A percentile compares a stretch with the other conserved stretches of the same genome.
Evolutionary conservation across 2,329 filamentous ascomycete species (phyloP).

Genomic region (Herpotrichia juniperi): DNA sequence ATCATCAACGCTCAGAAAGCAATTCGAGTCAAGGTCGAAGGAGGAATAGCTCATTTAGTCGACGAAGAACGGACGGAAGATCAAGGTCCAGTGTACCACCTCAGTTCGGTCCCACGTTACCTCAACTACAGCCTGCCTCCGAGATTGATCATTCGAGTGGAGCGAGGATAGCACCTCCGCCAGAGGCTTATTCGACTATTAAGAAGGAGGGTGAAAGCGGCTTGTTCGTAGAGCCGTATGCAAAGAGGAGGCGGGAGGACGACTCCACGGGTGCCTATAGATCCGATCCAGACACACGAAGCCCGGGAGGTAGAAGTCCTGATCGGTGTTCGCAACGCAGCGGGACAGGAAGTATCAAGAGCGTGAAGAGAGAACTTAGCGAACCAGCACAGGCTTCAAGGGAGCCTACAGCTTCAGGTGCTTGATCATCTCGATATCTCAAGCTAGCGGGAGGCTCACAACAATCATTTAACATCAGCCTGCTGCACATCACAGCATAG

Average conservation of each 20-base stretch:
- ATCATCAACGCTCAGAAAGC: conserved; percentile 43
- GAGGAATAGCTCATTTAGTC: conserved; percentile 42
- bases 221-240: conserved; percentile 36
- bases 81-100: conserved; percentile 45
- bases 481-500: conserved; percentile 15
- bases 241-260: conserved; percentile 38
- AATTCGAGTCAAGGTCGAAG: conserved; percentile 36
- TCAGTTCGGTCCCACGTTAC: conserved; percentile 39
- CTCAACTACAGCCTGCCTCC: conserved; percentile 39
- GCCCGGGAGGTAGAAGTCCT: conserved; percentile 38
- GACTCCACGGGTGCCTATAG: conserved; percentile 26
- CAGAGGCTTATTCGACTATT: conserved; percentile 31
- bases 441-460: not conserved
- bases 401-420: conserved; percentile 25
- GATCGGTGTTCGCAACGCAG: conserved; percentile 42
- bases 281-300: conserved; percentile 31
- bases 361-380: conserved; percentile 40
- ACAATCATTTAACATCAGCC: not conserved
- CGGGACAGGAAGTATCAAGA: conserved; percentile 40
- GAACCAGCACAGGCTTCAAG: conserved; percentile 28
- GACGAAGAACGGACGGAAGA: conserved; percentile 36
- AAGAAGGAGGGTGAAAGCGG: conserved; percentile 36
- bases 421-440: conserved; percentile 12
- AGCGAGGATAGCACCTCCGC: conserved; percentile 41
- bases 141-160: conserved; percentile 42